Conservation (phyloP, 352 stramenopile species). For the Globisporangium rhizosaccharum region DNA sequence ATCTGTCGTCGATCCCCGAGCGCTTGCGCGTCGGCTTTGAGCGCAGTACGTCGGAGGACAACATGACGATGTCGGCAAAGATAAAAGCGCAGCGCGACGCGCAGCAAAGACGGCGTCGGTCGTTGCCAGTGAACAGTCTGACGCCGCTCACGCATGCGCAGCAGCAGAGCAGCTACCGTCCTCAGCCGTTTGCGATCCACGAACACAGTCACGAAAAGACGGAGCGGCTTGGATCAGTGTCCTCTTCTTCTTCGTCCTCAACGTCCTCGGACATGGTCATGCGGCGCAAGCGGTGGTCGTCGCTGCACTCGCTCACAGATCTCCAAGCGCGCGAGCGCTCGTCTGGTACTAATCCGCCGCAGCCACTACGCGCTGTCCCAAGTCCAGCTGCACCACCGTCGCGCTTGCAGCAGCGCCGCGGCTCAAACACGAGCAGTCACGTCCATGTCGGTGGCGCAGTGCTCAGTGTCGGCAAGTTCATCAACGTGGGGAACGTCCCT, state of each 20-base stretch:
- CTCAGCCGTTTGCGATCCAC: slow-evolving; percentile 4
- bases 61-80: not conserved
- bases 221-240: not conserved
- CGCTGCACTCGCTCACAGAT: slow-evolving; percentile 43
- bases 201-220: not conserved
- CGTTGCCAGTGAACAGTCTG: slow-evolving; percentile 41
- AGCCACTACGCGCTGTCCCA: not conserved
- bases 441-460: slow-evolving; percentile 36
- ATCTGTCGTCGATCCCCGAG: slow-evolving; percentile 28
- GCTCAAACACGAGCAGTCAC: slow-evolving; percentile 31
- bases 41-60: slow-evolving; percentile 5
- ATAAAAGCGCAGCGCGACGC: slow-evolving; percentile 1
- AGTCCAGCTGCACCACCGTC: not conserved
- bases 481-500: slow-evolving; percentile 47
- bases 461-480: slow-evolving; percentile 47
- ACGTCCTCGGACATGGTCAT: not conserved
- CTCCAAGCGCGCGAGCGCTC: slow-evolving; percentile 17
- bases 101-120: slow-evolving; percentile 21
- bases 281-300: slow-evolving; percentile 13
- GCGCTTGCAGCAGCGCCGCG: slow-evolving; percentile 14
- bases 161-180: slow-evolving; percentile 2
- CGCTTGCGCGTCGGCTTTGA: slow-evolving; percentile 11
- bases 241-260: too few species aligned
- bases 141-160: not conserved
- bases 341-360: not conserved